phyloP scores from a whole-genome alignment of 805 yeast species.

The Teunomyces atbi region DNA sequence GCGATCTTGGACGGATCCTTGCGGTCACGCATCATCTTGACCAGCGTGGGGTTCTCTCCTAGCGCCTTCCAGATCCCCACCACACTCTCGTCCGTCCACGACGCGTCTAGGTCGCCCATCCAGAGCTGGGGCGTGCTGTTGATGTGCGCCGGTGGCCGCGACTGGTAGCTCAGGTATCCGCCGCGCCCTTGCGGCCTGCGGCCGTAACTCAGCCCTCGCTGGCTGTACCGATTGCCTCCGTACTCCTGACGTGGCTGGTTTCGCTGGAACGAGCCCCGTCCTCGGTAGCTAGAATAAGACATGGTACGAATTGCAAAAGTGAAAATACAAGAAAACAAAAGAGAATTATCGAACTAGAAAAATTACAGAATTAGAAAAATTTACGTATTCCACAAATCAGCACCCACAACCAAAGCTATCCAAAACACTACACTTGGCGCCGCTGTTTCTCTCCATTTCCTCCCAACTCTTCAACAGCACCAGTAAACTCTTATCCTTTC shows the following conservation, averaged over 20 bases:
- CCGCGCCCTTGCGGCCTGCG: no score
- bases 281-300: conserved; percentile 1
- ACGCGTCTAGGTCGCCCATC: conserved; percentile 91
- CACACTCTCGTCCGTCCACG: conserved; percentile 74
- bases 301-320: no score
- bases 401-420: no score
- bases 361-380: no score
- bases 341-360: no score
- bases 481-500: no score
- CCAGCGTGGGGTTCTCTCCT: conserved; percentile 58
- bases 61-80: conserved; percentile 65
- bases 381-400: no score
- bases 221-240: background rate
- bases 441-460: no score
- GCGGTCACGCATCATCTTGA: conserved; percentile 73
- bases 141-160: background rate
- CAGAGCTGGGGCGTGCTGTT: conserved; percentile 42
- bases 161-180: no score
- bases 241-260: background rate
- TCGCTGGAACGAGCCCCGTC: background rate
- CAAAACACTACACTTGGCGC: no score
- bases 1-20: conserved; percentile 38
- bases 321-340: no score
- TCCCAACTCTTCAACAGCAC: no score
- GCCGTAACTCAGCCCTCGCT: background rate